Percentiles rank a stretch among this genome's conserved stretches.
These are phyloP conservation scores for Pichia cabralensis DNA, from an alignment of 805 yeast genomes.

Conservation along the genomic window DNA sequence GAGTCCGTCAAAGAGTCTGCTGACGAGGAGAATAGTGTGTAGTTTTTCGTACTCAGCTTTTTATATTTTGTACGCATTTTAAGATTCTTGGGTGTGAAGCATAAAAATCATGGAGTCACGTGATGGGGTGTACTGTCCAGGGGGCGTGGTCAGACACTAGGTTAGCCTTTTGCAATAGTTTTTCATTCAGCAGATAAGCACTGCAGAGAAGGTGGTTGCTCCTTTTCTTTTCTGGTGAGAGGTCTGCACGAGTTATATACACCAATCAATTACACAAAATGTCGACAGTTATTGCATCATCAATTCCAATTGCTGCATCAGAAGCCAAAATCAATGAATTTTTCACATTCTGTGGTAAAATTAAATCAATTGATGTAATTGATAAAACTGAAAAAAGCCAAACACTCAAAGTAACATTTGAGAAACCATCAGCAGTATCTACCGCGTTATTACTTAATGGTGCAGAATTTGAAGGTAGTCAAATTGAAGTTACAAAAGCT, in stretches of 20 bases:
- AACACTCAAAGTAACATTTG: constrained; percentile 43
- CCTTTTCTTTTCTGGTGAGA: background rate
- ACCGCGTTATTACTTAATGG: constrained; percentile 66
- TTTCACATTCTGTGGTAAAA: constrained; percentile 66
- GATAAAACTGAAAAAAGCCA: constrained; percentile 26
- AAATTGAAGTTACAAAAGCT: constrained; percentile 33
- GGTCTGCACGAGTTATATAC: background rate
- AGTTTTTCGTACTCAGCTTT: no score
- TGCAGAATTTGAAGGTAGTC: constrained; percentile 57
- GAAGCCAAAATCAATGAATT: constrained; percentile 49
- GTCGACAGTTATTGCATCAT: constrained; percentile 42
- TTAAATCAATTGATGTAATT: constrained; percentile 26
- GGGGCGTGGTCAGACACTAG: no score
- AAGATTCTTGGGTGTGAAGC: no score
- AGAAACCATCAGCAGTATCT: constrained; percentile 47
- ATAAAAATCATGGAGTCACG: no score
- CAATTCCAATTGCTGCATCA: constrained; percentile 41
- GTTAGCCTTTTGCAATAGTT: no score
- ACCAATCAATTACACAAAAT: constrained; percentile 7
- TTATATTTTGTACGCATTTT: no score
- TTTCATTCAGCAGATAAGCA: no score
- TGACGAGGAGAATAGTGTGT: no score
- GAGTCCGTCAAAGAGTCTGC: constrained; percentile 9
- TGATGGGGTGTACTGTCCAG: no score
- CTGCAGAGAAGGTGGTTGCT: no score